A percentile compares a stretch with the other conserved stretches of the same genome.
These are phyloP conservation scores for Didymella sp. DNA, from an alignment of 2,329 filamentous ascomycete species.

Conservation along the genomic window DNA sequence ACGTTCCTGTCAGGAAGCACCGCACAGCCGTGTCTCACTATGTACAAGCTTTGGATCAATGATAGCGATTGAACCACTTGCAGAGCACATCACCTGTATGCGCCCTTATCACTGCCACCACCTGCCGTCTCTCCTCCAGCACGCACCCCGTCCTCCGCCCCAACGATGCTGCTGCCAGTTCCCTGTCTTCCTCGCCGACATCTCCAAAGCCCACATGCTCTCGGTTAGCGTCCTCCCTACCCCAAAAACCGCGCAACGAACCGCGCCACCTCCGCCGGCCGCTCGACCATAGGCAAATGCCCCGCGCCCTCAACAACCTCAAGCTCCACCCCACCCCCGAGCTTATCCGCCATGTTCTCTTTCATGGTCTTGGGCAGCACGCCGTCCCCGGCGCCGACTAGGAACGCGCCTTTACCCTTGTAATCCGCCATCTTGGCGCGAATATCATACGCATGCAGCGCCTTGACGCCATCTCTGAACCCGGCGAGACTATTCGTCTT, in stretches of 20 bases:
- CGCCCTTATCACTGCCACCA: no score
- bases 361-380: constrained; percentile 82
- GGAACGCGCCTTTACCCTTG: constrained; percentile 68
- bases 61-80: no score
- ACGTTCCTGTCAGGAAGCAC: no score
- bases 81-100: no score
- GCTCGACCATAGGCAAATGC: constrained; percentile 85
- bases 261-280: constrained; percentile 70
- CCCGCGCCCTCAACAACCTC: constrained; percentile 73
- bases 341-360: constrained; percentile 64
- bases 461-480: constrained; percentile 71
- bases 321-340: constrained; percentile 60
- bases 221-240: no score
- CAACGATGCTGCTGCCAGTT: no score
- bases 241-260: constrained; percentile 56
- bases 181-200: no score
- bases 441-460: constrained; percentile 75
- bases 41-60: no score
- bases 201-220: no score
- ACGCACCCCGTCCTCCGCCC: no score
- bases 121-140: no score
- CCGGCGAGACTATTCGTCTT: constrained; percentile 72
- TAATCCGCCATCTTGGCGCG: constrained; percentile 62
- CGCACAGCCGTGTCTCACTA: no score
- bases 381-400: constrained; percentile 76